These are phyloP conservation scores for Fusarium setosum DNA, from an alignment of 2,329 filamentous ascomycete species.

Conservation along the genomic window DNA sequence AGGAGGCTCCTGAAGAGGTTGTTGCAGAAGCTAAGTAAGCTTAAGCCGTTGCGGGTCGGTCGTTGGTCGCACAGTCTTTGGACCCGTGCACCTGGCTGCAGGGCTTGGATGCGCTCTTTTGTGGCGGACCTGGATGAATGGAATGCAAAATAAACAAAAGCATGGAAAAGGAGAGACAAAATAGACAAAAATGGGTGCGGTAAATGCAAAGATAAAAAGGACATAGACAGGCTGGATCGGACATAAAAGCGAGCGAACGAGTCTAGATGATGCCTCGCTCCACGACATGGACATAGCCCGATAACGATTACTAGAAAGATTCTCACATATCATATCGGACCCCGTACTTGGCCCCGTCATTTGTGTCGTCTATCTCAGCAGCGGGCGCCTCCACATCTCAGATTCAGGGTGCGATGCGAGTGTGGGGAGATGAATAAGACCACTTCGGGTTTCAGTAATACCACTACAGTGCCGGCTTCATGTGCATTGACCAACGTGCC, in stretches of 20 bases:
- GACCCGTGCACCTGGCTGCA: conserved; percentile 1
- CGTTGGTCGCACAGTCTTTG: not conserved
- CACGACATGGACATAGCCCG: not conserved
- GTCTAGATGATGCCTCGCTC: conserved; percentile 1
- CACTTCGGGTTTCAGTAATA: conserved; percentile 19
- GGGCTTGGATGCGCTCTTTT: not conserved
- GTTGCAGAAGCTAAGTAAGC: conserved; percentile 29
- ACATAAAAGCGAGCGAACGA: not conserved
- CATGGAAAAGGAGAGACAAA: not conserved
- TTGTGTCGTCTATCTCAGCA: conserved; percentile 7
- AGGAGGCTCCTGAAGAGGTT: conserved; percentile 38
- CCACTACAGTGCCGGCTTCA: conserved; percentile 25
- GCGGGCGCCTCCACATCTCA: conserved; percentile 12
- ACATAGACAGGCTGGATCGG: not conserved
- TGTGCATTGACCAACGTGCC: conserved; percentile 23
- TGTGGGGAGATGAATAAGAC: conserved; percentile 40
- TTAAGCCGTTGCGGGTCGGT: conserved; percentile 8
- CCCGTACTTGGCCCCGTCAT: not conserved
- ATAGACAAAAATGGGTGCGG: conserved; percentile 11
- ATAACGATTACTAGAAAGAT: conserved; percentile 3
- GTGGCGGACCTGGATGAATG: conserved; percentile 8
- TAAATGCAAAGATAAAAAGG: not conserved
- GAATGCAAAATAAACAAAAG: not conserved
- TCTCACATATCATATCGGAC: conserved; percentile 1
- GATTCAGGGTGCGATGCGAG: conserved; percentile 17